phyloP scores from a whole-genome alignment of 2,329 filamentous ascomycete genomes.

The Blastomyces parvus region DNA sequence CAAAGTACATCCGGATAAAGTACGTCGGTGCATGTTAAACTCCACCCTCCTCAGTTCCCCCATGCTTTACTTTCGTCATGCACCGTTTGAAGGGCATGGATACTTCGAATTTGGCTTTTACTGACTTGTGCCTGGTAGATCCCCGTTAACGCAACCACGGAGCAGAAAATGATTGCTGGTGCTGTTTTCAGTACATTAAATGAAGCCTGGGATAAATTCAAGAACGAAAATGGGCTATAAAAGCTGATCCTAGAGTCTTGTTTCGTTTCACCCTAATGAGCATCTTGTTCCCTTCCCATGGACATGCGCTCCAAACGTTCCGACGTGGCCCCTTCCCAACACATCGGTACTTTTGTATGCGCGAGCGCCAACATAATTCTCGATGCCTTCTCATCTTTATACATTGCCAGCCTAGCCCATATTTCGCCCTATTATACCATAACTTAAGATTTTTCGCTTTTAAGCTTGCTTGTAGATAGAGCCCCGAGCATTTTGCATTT shows the following conservation, averaged over 20 bases:
- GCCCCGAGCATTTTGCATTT: neutral
- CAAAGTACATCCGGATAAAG: constrained; percentile 98
- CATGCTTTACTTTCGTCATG: neutral
- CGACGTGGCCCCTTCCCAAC: neutral
- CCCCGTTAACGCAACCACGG: constrained; percentile 53
- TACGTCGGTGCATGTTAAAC: constrained; percentile 39
- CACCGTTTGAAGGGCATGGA: too few relatives aligned
- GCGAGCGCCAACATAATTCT: neutral
- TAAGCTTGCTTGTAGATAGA: neutral
- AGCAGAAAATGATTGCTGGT: constrained; percentile 58
- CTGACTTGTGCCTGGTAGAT: constrained; percentile 37
- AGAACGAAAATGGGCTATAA: constrained; percentile 51
- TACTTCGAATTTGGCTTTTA: neutral
- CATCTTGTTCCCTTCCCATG: constrained; percentile 2
- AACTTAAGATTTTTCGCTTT: neutral
- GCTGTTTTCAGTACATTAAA: constrained; percentile 57
- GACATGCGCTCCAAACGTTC: neutral
- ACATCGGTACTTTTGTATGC: neutral
- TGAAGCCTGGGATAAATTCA: constrained; percentile 61
- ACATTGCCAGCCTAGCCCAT: neutral
- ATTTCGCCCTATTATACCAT: neutral
- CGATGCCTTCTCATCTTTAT: neutral
- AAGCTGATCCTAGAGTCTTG: constrained; percentile 4
- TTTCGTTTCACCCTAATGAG: neutral
- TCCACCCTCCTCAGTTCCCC: neutral